These are phyloP conservation scores for Yarrowia sp. DNA, from an alignment of 805 yeast species.

Conservation along the genomic window DNA sequence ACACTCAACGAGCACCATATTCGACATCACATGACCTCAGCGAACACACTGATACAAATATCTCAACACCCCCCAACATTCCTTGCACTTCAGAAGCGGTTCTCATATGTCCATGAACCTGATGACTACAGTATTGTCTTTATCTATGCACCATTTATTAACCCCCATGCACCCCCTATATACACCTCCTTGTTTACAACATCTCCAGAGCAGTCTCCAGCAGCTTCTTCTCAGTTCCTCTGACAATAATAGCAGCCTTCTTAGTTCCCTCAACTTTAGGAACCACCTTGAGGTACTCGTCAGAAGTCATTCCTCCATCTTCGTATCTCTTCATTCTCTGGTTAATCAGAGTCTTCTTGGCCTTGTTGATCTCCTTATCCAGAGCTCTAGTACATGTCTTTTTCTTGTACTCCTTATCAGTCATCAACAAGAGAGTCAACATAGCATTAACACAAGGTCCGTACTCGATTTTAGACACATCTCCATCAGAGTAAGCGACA, in stretches of 20 bases:
- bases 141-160: background rate
- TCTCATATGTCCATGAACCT: too few species aligned
- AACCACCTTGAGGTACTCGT: conserved; percentile 32
- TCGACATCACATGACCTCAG: too few species aligned
- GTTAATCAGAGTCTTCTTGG: conserved; percentile 28
- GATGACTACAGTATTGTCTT: background rate
- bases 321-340: conserved; percentile 30
- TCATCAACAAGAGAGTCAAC: conserved; percentile 29
- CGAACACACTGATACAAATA: too few species aligned
- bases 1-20: too few species aligned
- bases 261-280: conserved; percentile 23
- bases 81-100: too few species aligned
- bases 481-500: conserved; percentile 29
- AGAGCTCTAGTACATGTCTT: conserved; percentile 25
- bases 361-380: conserved; percentile 26
- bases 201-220: conserved; percentile 9
- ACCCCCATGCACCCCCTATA: conserved; percentile 9
- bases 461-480: conserved; percentile 27
- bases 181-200: background rate
- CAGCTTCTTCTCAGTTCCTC: conserved; percentile 38
- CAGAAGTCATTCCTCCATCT: conserved; percentile 32
- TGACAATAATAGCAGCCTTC: conserved; percentile 31
- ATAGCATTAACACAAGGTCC: conserved; percentile 30
- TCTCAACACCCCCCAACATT: too few species aligned
- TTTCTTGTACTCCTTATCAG: conserved; percentile 30